Percentiles rank a stretch among this genome's conserved stretches.
Evolutionary conservation across 1,284 basidiomycete species (phyloP).

Genomic region (Melanopsichium pennsylvanicum): DNA sequence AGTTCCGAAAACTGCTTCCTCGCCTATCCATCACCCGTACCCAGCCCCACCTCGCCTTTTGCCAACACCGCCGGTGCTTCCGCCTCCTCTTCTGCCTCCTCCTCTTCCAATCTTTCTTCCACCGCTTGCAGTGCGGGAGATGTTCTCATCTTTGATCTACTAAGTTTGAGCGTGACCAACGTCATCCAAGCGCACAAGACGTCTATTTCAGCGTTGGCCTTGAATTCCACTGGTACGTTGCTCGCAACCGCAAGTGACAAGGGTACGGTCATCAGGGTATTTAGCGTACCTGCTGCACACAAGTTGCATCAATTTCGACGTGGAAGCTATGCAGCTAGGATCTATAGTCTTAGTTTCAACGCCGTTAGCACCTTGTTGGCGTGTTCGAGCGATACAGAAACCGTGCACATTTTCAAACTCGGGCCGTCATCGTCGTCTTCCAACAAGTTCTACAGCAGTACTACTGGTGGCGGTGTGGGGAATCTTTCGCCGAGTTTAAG

Average conservation of each 20-base stretch:
- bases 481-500: constrained; percentile 7
- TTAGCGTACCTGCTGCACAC: constrained; percentile 87
- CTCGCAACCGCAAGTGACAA: constrained; percentile 95
- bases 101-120: too few relatives aligned
- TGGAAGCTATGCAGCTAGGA: constrained; percentile 83
- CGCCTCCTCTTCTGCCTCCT: too few relatives aligned
- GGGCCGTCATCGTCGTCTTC: too few relatives aligned
- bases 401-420: constrained; percentile 95
- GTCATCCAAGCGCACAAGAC: constrained; percentile 97
- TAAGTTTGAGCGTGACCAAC: constrained; percentile 87
- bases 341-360: constrained; percentile 94
- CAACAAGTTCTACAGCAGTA: neutral
- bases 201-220: constrained; percentile 83
- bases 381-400: constrained; percentile 84
- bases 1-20: constrained; percentile 95
- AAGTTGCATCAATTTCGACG: constrained; percentile 93
- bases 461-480: neutral
- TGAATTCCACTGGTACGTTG: constrained; percentile 87
- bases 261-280: constrained; percentile 95
- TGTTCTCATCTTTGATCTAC: constrained; percentile 78
- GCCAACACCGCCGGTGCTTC: constrained; percentile 41
- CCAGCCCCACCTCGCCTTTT: constrained; percentile 75
- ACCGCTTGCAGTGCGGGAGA: constrained; percentile 58
- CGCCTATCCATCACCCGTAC: constrained; percentile 92
- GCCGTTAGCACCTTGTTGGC: constrained; percentile 81